Evolutionary conservation across 139 green algal genomes (phyloP).

Genomic region (Mesotaenium endlicherianum): DNA sequence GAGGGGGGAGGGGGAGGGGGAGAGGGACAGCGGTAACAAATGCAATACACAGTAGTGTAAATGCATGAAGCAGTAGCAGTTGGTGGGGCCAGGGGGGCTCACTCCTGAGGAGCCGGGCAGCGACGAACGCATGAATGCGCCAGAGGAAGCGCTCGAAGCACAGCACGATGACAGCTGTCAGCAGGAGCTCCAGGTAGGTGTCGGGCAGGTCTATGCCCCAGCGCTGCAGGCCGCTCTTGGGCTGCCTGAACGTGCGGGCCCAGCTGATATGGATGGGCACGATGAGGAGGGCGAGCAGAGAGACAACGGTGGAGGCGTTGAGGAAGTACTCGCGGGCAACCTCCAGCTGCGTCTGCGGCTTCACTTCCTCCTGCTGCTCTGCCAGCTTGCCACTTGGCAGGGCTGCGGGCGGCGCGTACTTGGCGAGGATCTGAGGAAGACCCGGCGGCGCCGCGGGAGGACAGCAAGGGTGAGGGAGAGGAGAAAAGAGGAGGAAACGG

Average conservation of each 20-base stretch:
- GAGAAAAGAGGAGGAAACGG: not conserved
- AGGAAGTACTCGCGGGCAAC: not conserved
- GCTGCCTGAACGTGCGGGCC: not conserved
- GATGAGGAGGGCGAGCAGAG: slow-evolving; percentile 19
- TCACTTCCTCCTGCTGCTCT: not conserved
- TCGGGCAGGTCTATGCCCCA: slow-evolving; percentile 35
- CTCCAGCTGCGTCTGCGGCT: not conserved
- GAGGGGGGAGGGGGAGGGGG: no score
- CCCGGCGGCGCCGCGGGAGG: not conserved
- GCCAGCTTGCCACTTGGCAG: not conserved
- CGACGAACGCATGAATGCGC: not conserved
- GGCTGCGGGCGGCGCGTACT: slow-evolving; percentile 12
- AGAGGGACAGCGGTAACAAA: no score
- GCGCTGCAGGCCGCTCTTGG: not conserved
- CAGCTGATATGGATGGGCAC: slow-evolving; percentile 3
- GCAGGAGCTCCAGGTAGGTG: slow-evolving; percentile 18
- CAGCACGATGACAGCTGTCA: slow-evolving; percentile 24
- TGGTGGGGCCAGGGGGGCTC: no score
- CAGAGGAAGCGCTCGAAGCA: not conserved
- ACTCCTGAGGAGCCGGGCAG: not conserved
- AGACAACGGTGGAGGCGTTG: not conserved
- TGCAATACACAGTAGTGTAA: no score
- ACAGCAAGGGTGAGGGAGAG: not conserved
- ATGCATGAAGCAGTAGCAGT: no score
- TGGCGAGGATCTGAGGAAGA: slow-evolving; percentile 7